A percentile compares a stretch with the other conserved stretches of the same genome.
Evolutionary conservation across 306 rosid species (phyloP).

Genomic region (Mimosa pudica): DNA sequence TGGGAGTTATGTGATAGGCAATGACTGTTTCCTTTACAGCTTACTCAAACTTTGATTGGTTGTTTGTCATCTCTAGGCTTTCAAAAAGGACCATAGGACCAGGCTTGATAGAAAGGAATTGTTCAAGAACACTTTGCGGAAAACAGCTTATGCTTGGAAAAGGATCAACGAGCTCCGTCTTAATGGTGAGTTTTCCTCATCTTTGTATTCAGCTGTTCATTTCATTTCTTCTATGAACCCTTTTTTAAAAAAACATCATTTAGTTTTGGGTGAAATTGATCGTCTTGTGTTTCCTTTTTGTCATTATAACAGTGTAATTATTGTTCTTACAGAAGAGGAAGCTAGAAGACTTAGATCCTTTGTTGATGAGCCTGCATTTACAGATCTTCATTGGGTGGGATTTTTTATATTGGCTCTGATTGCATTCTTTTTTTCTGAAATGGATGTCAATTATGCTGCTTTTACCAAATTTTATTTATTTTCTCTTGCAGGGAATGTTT

Average conservation of each 20-base stretch:
- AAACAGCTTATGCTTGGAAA: slow-evolving; percentile 87
- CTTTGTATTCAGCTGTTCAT: background rate
- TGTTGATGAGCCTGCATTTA: slow-evolving; percentile 85
- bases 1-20: slow-evolving; percentile 14
- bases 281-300: background rate
- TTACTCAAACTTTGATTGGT: slow-evolving; percentile 25
- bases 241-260: too few relatives aligned
- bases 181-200: slow-evolving; percentile 49
- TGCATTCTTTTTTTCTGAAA: slow-evolving; percentile 6
- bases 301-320: slow-evolving; percentile 25
- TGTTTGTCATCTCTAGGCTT: slow-evolving; percentile 50
- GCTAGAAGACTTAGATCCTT: slow-evolving; percentile 70
- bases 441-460: background rate
- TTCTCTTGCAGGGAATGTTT: slow-evolving; percentile 80
- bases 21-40: slow-evolving; percentile 8
- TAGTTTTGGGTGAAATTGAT: background rate
- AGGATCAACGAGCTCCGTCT: slow-evolving; percentile 87
- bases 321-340: slow-evolving; percentile 71
- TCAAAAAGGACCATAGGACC: slow-evolving; percentile 80
- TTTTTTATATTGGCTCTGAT: slow-evolving; percentile 26
- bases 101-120: slow-evolving; percentile 76
- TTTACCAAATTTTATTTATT: background rate
- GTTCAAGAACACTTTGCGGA: slow-evolving; percentile 80
- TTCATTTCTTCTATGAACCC: slow-evolving; percentile 15
- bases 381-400: slow-evolving; percentile 97